Base-by-base conservation (phyloP, 1,139 yeast species). In the Scheffersomyces insectosa region DNA sequence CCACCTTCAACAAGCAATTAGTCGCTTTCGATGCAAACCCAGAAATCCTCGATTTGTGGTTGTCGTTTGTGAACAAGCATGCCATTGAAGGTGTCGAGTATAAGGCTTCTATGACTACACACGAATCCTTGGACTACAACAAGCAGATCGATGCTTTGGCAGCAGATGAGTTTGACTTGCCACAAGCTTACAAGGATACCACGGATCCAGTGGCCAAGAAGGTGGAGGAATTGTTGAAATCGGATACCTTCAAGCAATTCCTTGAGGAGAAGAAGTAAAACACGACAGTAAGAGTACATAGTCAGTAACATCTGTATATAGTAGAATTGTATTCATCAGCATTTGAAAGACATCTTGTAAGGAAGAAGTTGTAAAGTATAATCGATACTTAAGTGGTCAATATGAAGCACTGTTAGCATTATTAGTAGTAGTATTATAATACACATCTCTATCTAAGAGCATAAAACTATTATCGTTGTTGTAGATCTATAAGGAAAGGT, bases 11-110 rank as follows among this genome's bases (percentile, higher is more conserved):
- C 57, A 80, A 95, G 48, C 67, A 80, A 50, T 72, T 93, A 51
- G 75, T 76, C 49, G 88, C 90, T 14, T 90, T 80, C 74, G 98
- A 93, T 65, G 82, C 97, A 20, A 84, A 87, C 50, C 85, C 93
- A 1, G 97, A 89, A 57, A 84, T 87, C 3, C 75, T 93, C 38
- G 96, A 93, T 62, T 69, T 87, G 43, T 85, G 93, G 83, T 75
- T 91, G 45, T 82, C 95, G 28, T 87, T 86, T 52, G 71, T 93
- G 42, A 80, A 85, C 56, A 87, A 88, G 65, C 82, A 93, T 64
- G 79, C 90, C 13, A 74, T 88, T 45, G 78, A 85, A 39, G 96
- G 93, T 50, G 93, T 93, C 10, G 89, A 93, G 51, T 81, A 90
- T 63, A 83, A 83, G 59, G 95, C 96, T 35, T 77, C 78, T 45